These are phyloP conservation scores for Cladobotryum protrusum DNA, from an alignment of 2,329 filamentous ascomycete genomes.

Conservation along the genomic window DNA sequence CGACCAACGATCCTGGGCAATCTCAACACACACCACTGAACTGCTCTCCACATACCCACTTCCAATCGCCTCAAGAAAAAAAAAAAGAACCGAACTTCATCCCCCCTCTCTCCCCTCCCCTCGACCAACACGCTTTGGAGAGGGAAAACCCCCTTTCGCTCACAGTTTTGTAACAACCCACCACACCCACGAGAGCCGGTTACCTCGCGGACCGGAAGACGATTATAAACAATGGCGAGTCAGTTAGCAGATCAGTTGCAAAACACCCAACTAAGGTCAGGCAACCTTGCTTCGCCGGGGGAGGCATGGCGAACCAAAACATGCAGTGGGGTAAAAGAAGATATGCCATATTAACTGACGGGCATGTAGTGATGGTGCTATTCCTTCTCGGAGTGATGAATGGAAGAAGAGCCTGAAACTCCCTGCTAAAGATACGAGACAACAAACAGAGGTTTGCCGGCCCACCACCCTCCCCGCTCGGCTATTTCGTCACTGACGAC, in stretches of 20 bases:
- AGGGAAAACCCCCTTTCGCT: not conserved
- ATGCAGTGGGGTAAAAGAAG: conserved; percentile 8
- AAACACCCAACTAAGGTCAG: conserved; percentile 37
- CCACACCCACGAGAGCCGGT: conserved; percentile 15
- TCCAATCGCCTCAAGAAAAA: not conserved
- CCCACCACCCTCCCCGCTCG: too few species aligned
- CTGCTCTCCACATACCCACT: conserved; percentile 1
- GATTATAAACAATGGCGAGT: conserved; percentile 36
- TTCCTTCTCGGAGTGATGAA: conserved; percentile 45
- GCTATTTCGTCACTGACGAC: too few species aligned
- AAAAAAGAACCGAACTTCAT: conserved; percentile 3
- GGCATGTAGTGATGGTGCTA: conserved; percentile 35
- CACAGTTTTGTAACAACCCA: conserved; percentile 19
- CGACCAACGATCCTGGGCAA: not conserved
- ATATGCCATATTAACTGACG: conserved; percentile 24
- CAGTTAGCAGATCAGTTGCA: conserved; percentile 40
- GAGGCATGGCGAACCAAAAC: not conserved
- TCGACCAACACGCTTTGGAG: not conserved
- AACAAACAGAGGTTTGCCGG: conserved; percentile 66
- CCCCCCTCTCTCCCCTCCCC: not conserved
- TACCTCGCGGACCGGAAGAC: conserved; percentile 22
- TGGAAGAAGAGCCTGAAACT: conserved; percentile 71
- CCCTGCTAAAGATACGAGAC: conserved; percentile 67
- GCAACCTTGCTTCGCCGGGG: conserved; percentile 11
- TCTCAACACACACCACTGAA: conserved; percentile 3